Base-by-base conservation (phyloP, 1,284 basidiomycete genomes). In the Apiotrichum gracile region DNA sequence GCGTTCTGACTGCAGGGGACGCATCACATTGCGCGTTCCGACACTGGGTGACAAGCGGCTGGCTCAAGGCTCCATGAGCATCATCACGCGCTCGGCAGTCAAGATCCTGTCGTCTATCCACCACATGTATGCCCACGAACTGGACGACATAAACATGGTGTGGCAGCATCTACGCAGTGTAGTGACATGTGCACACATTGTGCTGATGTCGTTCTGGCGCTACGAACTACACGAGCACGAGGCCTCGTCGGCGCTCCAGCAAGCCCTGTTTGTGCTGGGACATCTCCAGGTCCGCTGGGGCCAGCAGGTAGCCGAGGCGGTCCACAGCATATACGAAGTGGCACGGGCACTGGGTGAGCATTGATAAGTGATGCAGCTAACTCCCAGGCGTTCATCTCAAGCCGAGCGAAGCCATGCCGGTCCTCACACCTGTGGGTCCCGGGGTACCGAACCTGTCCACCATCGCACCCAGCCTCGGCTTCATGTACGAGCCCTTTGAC, bases 151-250 rank as follows among this genome's bases (percentile, higher is more conserved):
- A 19, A 55, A 57, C 49, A 51, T 50, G 34, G 42, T 52, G 21
- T 60, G 58, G 56, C 51, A 45, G 29, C 55, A 62, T 38, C 38
- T 60, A 8, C 51, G 56, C 5, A 53, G 55, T 10, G 35, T 62
- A 26, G 38, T 55, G 2, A 61, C 56, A 6, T 60, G 51, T 13
- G 55, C 58, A 2, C 58, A 62, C 34, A 40, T 62, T 21, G 44
- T 56, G n/a, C 43, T 62, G 9, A 41, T 56, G 26, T 50, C 53
- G 19, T 52, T 43, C 48, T 54, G 53, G 47, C 49, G 52, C 8
- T 60, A 56, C 29, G 61, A 60, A 37, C 38, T 62, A 12, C 49
- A 43, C 1, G 51, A 52, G 49, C 5, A 26, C 25, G 61, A 62
- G 29, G 55, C 61, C 2, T 58, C 60, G 39, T 25, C 33, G 10